These are phyloP conservation scores for Coelastrella sp. DNA, from an alignment of 139 green algal genomes.

Conservation along the genomic window DNA sequence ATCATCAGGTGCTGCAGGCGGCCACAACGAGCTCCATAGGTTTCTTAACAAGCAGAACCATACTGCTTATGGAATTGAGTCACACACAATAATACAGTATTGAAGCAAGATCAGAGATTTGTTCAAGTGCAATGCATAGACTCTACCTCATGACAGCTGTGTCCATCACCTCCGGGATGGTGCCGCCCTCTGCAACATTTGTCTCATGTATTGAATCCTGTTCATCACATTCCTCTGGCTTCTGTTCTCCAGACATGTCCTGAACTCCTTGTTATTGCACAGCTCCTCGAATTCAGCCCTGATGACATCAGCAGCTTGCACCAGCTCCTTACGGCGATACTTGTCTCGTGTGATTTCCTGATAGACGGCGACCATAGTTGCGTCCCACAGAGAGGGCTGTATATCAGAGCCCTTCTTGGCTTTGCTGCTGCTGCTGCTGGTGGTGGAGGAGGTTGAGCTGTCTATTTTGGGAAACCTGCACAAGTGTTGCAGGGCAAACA, in stretches of 20 bases:
- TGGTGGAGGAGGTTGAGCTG: neutral
- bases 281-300: neutral
- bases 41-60: too few relatives aligned
- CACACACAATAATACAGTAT: too few relatives aligned
- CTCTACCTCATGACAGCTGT: neutral
- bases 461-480: neutral
- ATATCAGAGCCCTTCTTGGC: neutral
- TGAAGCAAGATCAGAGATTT: too few relatives aligned
- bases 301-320: neutral
- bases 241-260: neutral
- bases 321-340: neutral
- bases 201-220: neutral
- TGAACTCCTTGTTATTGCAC: neutral
- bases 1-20: too few relatives aligned
- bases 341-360: neutral
- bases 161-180: neutral
- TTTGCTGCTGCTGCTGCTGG: conserved; percentile 4
- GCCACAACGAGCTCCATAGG: too few relatives aligned
- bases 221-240: neutral
- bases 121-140: neutral
- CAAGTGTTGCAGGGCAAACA: neutral
- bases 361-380: conserved; percentile 12
- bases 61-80: too few relatives aligned
- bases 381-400: neutral
- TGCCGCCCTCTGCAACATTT: neutral